Percentiles rank a stretch among this genome's conserved stretches.
Conservation (phyloP, 257 asterid species). For the Prunella vulgaris region DNA sequence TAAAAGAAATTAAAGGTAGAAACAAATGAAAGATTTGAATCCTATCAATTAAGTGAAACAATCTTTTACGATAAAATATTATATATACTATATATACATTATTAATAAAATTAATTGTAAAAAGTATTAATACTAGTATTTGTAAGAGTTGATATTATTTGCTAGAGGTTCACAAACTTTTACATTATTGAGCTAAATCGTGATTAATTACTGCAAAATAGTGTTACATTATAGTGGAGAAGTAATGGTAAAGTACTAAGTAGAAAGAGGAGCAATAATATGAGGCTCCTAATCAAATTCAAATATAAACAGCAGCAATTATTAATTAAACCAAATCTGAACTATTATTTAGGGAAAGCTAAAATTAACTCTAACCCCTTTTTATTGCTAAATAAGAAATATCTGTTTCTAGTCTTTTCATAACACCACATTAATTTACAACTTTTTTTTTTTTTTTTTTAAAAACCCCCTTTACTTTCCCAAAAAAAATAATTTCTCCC, state of each 20-base stretch:
- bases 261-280: background rate
- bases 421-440: slow-evolving; percentile 8
- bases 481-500: slow-evolving; percentile 21
- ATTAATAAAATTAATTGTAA: too few species aligned
- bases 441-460: background rate
- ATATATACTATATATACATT: too few species aligned
- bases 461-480: slow-evolving; percentile 13
- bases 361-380: background rate
- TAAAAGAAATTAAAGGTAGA: background rate
- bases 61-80: too few species aligned
- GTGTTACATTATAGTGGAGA: background rate
- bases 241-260: background rate
- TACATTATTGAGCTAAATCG: background rate
- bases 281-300: slow-evolving; percentile 28
- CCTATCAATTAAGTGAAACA: too few species aligned
- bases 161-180: too few species aligned
- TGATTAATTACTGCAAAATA: background rate
- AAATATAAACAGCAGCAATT: background rate
- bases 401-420: slow-evolving; percentile 20
- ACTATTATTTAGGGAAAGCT: background rate
- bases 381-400: background rate
- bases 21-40: too few species aligned
- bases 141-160: too few species aligned
- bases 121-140: too few species aligned
- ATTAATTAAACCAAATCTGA: background rate